Evolutionary conservation across 228 moss, liverwort and hornwort genomes (phyloP), one percentile per base, ranked within the genome.

Genomic region (Sphagnum magellanicum): DNA sequence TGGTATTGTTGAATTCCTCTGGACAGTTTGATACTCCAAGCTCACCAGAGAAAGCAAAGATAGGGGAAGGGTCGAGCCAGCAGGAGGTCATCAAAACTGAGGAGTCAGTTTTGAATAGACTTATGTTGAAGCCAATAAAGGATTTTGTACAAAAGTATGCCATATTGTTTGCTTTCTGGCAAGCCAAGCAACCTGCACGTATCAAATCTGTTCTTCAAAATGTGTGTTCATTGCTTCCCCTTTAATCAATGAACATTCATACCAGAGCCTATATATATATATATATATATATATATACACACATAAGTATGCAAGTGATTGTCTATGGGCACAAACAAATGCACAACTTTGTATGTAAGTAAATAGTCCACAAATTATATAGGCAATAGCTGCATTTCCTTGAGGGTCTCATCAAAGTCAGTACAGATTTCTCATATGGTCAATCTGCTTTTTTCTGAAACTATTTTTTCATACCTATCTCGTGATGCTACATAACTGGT

Each of bases 151-250:
- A 79, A 50, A 82, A 71, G 60, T 87, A 79, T 49, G 66, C 78
- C 11, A 91, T 98, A 47, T 73, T 85, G 6, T 86, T 98, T 50
- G 93, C 93, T 48, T 98, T 98, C 60, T 98, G 97, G 97, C 97
- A 98, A 87, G 93, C 97, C 47, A 98, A 83, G 71, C 87, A 91
- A 67, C 97, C 97, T 9, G 83, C 88, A 4, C 83, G 93, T 16
- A 77, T 98, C 48, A 83, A 82, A 75, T 98, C 97, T 9, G 89
- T 98, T 48, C 83, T 98, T 46, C 77, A 79, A 70, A 91, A 88
- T 64, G 97, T 93, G 64, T 77, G 87, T 68, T 0, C 53, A 52
- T 15, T 11, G 5, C 15, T 9, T 46, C 10, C 63, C 5, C 10
- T 52, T 17, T 14, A 60, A n/a, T 60, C n/a, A 7, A n/a, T 10